These are phyloP conservation scores for Mixia osmundae DNA, from an alignment of 1,284 basidiomycete species.

Conservation along the genomic window DNA sequence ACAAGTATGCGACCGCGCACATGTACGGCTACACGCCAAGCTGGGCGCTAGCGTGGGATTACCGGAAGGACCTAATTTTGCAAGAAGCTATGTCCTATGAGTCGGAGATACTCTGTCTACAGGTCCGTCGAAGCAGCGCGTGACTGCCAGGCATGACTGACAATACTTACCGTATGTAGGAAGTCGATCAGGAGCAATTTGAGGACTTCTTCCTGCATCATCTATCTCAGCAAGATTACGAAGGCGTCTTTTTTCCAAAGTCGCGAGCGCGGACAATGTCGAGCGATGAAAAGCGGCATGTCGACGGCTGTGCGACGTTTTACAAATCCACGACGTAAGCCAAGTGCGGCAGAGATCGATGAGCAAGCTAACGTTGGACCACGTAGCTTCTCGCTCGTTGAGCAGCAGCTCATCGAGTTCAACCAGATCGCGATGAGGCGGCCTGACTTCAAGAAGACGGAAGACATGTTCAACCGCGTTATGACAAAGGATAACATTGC, in stretches of 20 bases:
- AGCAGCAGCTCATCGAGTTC: constrained; percentile 87
- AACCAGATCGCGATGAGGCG: constrained; percentile 79
- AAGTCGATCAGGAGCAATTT: constrained; percentile 81
- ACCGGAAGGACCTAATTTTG: constrained; percentile 73
- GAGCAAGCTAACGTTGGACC: background rate
- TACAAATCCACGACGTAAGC: constrained; percentile 71
- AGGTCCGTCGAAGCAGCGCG: constrained; percentile 23
- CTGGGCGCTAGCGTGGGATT: constrained; percentile 90
- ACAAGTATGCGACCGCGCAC: constrained; percentile 65
- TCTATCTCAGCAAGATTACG: constrained; percentile 56
- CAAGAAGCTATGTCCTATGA: constrained; percentile 62
- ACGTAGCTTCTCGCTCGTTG: constrained; percentile 64
- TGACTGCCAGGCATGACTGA: too few relatives aligned
- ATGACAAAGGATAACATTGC: constrained; percentile 90
- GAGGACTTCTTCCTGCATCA: constrained; percentile 75
- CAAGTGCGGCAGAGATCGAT: background rate
- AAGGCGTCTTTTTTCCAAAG: constrained; percentile 84
- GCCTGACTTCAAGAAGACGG: constrained; percentile 89
- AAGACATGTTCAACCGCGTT: constrained; percentile 99
- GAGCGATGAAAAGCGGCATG: constrained; percentile 56
- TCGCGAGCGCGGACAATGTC: constrained; percentile 83
- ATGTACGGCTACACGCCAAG: constrained; percentile 92
- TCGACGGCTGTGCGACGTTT: constrained; percentile 95
- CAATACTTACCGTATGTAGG: too few relatives aligned
- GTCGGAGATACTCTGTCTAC: constrained; percentile 78